Conservation (phyloP, 495 filamentous ascomycete genomes). For the Hypomontagnella monticulosa region DNA sequence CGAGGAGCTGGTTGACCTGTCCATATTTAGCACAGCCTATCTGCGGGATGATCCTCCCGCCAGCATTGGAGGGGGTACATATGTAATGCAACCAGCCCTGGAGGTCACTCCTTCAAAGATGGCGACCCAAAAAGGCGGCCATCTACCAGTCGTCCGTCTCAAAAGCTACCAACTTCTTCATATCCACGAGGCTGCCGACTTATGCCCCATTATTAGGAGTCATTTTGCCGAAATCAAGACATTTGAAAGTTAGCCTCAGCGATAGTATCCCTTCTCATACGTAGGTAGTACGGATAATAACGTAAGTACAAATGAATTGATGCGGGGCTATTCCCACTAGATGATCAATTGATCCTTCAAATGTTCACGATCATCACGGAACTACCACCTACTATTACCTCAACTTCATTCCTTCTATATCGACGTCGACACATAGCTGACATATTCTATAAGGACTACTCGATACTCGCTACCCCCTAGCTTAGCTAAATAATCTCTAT, state of each 20-base stretch:
- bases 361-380: background rate
- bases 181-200: background rate
- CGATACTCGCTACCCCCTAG: background rate
- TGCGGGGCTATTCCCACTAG: conserved; percentile 24
- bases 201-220: background rate
- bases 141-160: conserved; percentile 10
- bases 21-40: conserved; percentile 23
- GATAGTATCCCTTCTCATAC: too few species aligned
- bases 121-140: conserved; percentile 33
- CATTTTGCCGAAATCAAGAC: too few species aligned
- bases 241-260: too few species aligned
- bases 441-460: background rate
- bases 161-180: conserved; percentile 9
- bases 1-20: conserved; percentile 34
- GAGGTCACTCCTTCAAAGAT: conserved; percentile 14
- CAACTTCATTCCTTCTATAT: background rate
- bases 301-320: conserved; percentile 5
- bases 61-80: conserved; percentile 6
- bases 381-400: background rate
- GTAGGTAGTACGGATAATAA: background rate
- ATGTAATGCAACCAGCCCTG: conserved; percentile 10
- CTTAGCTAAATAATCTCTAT: background rate
- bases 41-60: conserved; percentile 21
- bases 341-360: too few species aligned
- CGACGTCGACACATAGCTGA: conserved; percentile 3